These are phyloP conservation scores for Epichloe sp. DNA, from an alignment of 2,329 filamentous ascomycete genomes.

Conservation along the genomic window DNA sequence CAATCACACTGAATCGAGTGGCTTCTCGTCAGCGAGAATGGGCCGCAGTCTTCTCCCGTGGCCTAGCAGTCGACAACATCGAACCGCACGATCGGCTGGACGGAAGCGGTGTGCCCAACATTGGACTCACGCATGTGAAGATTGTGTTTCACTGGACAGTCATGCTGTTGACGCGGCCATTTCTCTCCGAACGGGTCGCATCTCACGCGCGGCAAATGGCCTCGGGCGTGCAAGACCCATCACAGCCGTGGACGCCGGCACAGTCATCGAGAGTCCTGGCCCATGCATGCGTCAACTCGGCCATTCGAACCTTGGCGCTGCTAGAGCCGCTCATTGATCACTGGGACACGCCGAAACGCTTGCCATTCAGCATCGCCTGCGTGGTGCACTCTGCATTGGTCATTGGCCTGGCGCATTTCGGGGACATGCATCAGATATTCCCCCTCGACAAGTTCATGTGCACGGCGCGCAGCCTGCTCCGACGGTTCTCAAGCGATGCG, in stretches of 20 bases:
- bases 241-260: background rate
- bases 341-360: constrained; percentile 20
- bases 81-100: background rate
- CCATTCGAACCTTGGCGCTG: constrained; percentile 21
- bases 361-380: constrained; percentile 29
- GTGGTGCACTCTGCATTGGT: constrained; percentile 29
- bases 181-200: constrained; percentile 16
- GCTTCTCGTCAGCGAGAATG: constrained; percentile 16
- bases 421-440: constrained; percentile 23
- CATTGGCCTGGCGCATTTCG: constrained; percentile 27
- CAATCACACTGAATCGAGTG: constrained; percentile 12
- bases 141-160: constrained; percentile 22
- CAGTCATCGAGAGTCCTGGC: constrained; percentile 9
- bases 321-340: constrained; percentile 20
- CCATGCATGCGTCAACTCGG: constrained; percentile 17
- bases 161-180: constrained; percentile 20
- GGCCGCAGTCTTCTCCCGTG: constrained; percentile 12
- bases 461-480: constrained; percentile 10
- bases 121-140: constrained; percentile 13
- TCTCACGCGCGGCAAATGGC: constrained; percentile 6
- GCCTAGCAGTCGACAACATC: constrained; percentile 10
- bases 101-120: background rate
- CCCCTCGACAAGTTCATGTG: constrained; percentile 12
- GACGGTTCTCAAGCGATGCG: constrained; percentile 11
- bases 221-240: background rate